Percentiles rank a stretch among this genome's conserved stretches.
These are phyloP conservation scores for Magnusiomyces ingens DNA, from an alignment of 1,139 yeast species.

Conservation along the genomic window DNA sequence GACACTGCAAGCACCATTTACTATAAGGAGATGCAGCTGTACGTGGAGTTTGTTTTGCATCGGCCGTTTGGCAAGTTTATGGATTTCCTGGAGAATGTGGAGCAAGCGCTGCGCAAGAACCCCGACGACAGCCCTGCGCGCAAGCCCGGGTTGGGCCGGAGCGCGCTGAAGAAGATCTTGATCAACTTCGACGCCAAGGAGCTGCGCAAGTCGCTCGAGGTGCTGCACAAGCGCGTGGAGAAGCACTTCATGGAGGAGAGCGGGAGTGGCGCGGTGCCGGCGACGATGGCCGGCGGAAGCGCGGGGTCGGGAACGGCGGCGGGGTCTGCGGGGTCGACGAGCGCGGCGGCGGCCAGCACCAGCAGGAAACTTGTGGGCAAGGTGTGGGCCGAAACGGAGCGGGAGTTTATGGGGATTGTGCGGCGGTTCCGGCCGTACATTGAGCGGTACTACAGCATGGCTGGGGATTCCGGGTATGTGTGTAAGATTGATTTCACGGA, in stretches of 20 bases:
- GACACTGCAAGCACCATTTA: conserved; percentile 36
- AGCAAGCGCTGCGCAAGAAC: conserved; percentile 41
- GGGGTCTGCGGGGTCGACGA: conserved; percentile 23
- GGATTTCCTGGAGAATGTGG: conserved; percentile 61
- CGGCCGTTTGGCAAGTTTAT: conserved; percentile 58
- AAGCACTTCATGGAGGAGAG: conserved; percentile 46
- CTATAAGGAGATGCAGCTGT: conserved; percentile 41
- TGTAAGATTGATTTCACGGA: conserved; percentile 36
- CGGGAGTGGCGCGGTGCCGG: too few relatives aligned
- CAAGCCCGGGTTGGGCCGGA: conserved; percentile 58
- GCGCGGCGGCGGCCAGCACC: conserved; percentile 36
- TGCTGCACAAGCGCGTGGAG: conserved; percentile 51
- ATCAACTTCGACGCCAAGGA: conserved; percentile 53
- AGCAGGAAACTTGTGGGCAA: conserved; percentile 38
- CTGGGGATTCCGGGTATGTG: conserved; percentile 23
- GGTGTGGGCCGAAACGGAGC: conserved; percentile 48
- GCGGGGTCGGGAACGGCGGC: too few relatives aligned
- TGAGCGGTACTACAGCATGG: conserved; percentile 40
- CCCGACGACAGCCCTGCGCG: conserved; percentile 44
- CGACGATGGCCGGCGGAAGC: too few relatives aligned
- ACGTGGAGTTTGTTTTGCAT: conserved; percentile 47
- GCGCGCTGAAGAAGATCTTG: conserved; percentile 51
- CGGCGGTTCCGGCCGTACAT: conserved; percentile 38
- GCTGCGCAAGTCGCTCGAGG: conserved; percentile 48
- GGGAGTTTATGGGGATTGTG: conserved; percentile 42